Conservation (phyloP, 129 eudicot genomes). For the Chrysanthemum lavandulifolium region DNA sequence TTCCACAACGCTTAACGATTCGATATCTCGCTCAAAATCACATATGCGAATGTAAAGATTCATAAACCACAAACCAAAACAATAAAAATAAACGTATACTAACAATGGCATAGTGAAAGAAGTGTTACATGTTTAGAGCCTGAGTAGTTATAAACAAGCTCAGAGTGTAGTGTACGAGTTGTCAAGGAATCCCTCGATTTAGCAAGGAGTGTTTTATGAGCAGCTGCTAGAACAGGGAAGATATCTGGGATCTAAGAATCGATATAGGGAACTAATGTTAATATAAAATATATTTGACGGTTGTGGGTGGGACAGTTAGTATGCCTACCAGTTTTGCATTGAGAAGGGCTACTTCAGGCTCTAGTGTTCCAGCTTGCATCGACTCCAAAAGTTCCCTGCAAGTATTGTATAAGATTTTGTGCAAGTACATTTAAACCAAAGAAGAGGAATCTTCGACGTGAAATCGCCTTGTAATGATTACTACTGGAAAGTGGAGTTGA, state of each 20-base stretch:
- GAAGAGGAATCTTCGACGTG: too few species aligned
- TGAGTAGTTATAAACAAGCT: conserved; percentile 91
- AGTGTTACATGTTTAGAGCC: conserved; percentile 88
- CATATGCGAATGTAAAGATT: not conserved
- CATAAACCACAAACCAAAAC: conserved; percentile 4
- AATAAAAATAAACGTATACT: not conserved
- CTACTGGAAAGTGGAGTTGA: too few species aligned
- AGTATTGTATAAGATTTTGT: conserved; percentile 23
- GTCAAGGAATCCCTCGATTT: conserved; percentile 70
- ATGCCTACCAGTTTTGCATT: conserved; percentile 76
- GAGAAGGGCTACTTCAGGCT: conserved; percentile 87
- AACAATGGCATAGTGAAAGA: not conserved
- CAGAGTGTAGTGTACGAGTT: conserved; percentile 86
- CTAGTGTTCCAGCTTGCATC: conserved; percentile 92
- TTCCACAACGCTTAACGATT: conserved; percentile 88
- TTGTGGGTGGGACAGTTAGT: not conserved
- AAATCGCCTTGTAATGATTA: too few species aligned
- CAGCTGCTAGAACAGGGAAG: conserved; percentile 95
- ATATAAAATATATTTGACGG: not conserved
- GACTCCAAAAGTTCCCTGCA: conserved; percentile 71
- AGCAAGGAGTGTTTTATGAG: conserved; percentile 69
- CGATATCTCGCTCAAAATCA: conserved; percentile 56
- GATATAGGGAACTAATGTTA: not conserved
- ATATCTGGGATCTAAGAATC: conserved; percentile 56
- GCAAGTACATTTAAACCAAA: not conserved